Conservation (phyloP, 257 asterid genomes). For the Catharanthus roseus region DNA sequence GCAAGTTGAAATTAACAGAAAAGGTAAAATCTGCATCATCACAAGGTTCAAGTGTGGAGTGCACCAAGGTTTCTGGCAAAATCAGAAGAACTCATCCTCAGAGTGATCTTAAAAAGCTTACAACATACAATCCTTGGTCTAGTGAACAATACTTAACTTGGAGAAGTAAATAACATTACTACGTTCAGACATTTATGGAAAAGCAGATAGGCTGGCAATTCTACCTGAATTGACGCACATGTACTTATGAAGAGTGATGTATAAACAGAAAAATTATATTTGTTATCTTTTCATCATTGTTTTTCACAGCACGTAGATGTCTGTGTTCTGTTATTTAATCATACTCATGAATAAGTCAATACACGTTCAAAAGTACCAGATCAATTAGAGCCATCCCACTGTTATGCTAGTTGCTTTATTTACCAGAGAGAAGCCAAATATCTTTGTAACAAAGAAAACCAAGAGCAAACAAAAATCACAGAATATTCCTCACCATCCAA, state of each 20-base stretch:
- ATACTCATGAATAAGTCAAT: no score
- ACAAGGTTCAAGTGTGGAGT: conserved; percentile 88
- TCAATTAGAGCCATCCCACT: neutral
- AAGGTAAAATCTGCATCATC: conserved; percentile 85
- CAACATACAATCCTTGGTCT: neutral
- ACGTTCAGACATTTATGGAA: neutral
- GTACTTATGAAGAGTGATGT: neutral
- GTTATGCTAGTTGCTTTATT: neutral
- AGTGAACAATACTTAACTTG: neutral
- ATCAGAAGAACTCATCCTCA: conserved; percentile 9
- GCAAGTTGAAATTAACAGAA: conserved; percentile 70
- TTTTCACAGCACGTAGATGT: neutral
- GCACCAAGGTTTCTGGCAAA: conserved; percentile 98
- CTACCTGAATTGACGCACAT: neutral
- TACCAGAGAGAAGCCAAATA: neutral
- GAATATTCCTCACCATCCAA: conserved; percentile 66
- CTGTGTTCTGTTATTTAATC: neutral
- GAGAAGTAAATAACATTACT: neutral
- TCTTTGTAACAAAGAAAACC: neutral
- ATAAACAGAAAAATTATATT: neutral
- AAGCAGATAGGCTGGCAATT: neutral
- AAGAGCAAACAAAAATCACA: neutral
- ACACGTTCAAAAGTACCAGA: neutral
- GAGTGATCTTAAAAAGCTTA: neutral
- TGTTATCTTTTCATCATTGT: neutral